Conservation (phyloP, 2,329 filamentous ascomycete species). For the Tolypocladium album region DNA sequence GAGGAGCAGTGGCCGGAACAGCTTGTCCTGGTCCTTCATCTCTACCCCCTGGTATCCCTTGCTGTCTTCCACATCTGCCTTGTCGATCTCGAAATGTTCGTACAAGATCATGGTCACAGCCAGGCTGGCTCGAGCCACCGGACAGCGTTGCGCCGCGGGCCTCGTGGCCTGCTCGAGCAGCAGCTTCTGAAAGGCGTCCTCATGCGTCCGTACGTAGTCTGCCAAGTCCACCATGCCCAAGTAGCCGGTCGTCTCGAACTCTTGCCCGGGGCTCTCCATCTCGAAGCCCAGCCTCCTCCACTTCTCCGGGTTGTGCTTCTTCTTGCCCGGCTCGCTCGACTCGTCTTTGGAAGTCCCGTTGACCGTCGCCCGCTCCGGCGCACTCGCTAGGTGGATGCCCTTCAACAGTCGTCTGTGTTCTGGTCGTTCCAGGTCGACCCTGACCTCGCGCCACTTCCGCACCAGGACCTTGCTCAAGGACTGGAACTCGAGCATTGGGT, state of each 20-base stretch:
- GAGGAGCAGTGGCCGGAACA: conserved; percentile 78
- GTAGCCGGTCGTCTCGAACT: conserved; percentile 80
- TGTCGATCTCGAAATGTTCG: conserved; percentile 92
- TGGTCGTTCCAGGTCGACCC: conserved; percentile 72
- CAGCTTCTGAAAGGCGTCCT: conserved; percentile 86
- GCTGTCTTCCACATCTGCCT: conserved; percentile 66
- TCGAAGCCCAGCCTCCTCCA: conserved; percentile 91
- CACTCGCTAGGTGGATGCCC: conserved; percentile 73
- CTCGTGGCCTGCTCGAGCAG: conserved; percentile 78
- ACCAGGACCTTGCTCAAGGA: conserved; percentile 79
- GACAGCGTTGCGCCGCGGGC: conserved; percentile 63
- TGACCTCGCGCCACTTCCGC: conserved; percentile 77
- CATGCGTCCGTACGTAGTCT: conserved; percentile 84
- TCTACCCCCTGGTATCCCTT: conserved; percentile 68
- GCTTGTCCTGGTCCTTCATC: conserved; percentile 67
- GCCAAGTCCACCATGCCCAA: conserved; percentile 96
- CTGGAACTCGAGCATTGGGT: conserved; percentile 89
- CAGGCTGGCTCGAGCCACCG: conserved; percentile 76
- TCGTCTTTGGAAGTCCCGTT: conserved; percentile 29
- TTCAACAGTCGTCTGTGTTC: conserved; percentile 85
- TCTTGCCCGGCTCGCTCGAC: conserved; percentile 28
- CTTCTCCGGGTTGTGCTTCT: conserved; percentile 76
- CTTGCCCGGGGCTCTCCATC: conserved; percentile 73
- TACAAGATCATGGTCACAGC: conserved; percentile 82
- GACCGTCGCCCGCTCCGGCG: conserved; percentile 42